Conservation (phyloP, 2,329 filamentous ascomycete genomes). For the Alternaria longipes region DNA sequence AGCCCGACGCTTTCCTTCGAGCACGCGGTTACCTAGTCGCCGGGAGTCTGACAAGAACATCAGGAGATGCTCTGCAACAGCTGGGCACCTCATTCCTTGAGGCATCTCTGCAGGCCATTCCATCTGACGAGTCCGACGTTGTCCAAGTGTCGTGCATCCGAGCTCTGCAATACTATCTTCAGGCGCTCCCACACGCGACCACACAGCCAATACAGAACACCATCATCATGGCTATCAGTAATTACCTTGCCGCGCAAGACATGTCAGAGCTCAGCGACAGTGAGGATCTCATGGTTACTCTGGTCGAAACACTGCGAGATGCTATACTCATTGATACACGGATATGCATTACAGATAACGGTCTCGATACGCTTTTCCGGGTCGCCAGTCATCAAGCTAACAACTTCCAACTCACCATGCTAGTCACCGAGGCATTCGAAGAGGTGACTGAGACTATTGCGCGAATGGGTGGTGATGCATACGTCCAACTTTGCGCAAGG, state of each 20-base stretch:
- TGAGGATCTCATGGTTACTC: conserved; percentile 89
- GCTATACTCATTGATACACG: conserved; percentile 81
- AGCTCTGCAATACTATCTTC: conserved; percentile 75
- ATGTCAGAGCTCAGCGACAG: conserved; percentile 84
- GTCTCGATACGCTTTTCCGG: conserved; percentile 84
- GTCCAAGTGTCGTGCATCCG: conserved; percentile 93
- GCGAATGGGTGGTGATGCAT: conserved; percentile 71
- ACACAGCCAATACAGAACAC: conserved; percentile 68
- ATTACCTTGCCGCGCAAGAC: conserved; percentile 83
- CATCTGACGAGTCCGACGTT: conserved; percentile 79
- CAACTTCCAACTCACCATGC: conserved; percentile 89
- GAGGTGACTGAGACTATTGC: conserved; percentile 78
- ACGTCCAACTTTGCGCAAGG: conserved; percentile 81
- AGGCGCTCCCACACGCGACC: conserved; percentile 60
- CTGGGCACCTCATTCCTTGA: conserved; percentile 73
- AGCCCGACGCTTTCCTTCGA: conserved; percentile 77
- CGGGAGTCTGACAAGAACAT: conserved; percentile 77
- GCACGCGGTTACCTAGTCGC: conserved; percentile 89
- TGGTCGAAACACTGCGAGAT: conserved; percentile 85
- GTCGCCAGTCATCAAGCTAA: conserved; percentile 87
- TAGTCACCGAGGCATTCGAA: conserved; percentile 91
- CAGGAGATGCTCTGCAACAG: conserved; percentile 62
- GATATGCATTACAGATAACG: conserved; percentile 77
- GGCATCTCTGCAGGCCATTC: conserved; percentile 77
- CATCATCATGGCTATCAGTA: conserved; percentile 68